Percentiles rank a stretch among this genome's conserved stretches.
phyloP scores from a whole-genome alignment of 164 flowering plant species.

The Dillenia turbinata region DNA sequence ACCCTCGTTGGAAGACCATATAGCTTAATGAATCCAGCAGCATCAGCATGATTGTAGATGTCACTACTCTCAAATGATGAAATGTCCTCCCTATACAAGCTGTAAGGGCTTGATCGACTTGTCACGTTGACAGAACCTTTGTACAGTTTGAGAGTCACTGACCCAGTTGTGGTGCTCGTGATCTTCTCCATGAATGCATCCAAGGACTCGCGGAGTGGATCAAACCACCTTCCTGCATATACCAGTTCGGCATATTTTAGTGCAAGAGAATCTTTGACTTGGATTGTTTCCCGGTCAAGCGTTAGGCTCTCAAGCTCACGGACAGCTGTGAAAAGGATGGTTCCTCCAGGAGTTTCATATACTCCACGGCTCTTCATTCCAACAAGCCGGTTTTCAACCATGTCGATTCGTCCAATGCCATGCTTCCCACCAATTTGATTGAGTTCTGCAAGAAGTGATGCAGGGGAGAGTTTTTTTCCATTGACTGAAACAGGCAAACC shows the following conservation, averaged over 20 bases:
- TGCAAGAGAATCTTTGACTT: constrained; percentile 70
- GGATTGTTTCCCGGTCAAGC: constrained; percentile 84
- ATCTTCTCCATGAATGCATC: constrained; percentile 91
- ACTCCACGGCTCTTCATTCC: constrained; percentile 99
- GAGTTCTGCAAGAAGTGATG: constrained; percentile 63
- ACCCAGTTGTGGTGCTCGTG: constrained; percentile 77
- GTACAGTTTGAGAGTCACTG: constrained; percentile 76
- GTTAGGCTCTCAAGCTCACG: constrained; percentile 88
- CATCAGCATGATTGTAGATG: constrained; percentile 91
- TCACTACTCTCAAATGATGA: constrained; percentile 82
- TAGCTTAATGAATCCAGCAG: constrained; percentile 86
- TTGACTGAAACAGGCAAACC: constrained; percentile 81
- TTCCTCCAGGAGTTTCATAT: constrained; percentile 97
- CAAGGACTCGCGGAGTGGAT: constrained; percentile 81
- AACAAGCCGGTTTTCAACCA: constrained; percentile 93
- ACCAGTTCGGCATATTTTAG: constrained; percentile 93
- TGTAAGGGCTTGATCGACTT: constrained; percentile 58
- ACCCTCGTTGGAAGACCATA: constrained; percentile 90
- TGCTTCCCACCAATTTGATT: constrained; percentile 86
- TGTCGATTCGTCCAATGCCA: constrained; percentile 85
- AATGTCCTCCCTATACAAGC: constrained; percentile 85
- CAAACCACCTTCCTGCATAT: constrained; percentile 96
- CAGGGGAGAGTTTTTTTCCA: constrained; percentile 78
- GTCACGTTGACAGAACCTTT: constrained; percentile 76
- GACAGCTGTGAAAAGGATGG: constrained; percentile 72